Base-by-base conservation (phyloP, 331 rosid species). In the Malus hybrid region DNA sequence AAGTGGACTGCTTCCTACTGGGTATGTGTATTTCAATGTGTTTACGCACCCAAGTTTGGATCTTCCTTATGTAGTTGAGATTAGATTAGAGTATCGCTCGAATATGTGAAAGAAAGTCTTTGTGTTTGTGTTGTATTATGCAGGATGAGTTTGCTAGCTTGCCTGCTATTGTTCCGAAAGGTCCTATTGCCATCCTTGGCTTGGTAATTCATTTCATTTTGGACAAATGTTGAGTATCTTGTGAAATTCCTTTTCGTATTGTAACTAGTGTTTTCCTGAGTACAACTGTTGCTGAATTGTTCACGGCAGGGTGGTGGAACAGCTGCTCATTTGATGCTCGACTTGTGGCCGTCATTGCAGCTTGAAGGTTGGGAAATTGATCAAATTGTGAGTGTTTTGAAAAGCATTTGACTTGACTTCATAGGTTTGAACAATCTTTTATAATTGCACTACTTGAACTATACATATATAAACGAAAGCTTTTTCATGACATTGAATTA, bases 321-420 rank as follows among this genome's bases (percentile, higher is more conserved):
- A 70, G 87, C 91, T 78, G 99, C 97, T 62, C 96, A 86, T 78
- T 77, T 94, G 88, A 88, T 94, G 91, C 97, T 94, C 75, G 90
- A 88, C 79, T 83, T 91, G 75, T 94, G 97, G 97, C 96, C 99
- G 39, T 87, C 93, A 10, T 77, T 92, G 81, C 97, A 88, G 81
- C 97, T 94, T 74, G 93, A 94, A 68, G 97, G 97, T 71, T 94
- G 97, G 99, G 97, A 94, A 83, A 91, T 94, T 74, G 99, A 94
- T 81, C 73, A 80, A 80, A 92, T 90, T 77, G 99, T 94, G 82
- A 85, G 89, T 71, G 60, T 70, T 66, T 34, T 34, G 48, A 24
- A n/a, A 31, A 71, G 52, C 75, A 27, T 56, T 56, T 50, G 52
- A 55, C 10, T 71, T 19, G 22, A 71, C 46, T 31, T 19, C 60